A percentile compares a stretch with the other conserved stretches of the same genome.
Evolutionary conservation across 2,329 filamentous ascomycete species (phyloP).

Genomic region (Scopulariopsis brevicaulis): DNA sequence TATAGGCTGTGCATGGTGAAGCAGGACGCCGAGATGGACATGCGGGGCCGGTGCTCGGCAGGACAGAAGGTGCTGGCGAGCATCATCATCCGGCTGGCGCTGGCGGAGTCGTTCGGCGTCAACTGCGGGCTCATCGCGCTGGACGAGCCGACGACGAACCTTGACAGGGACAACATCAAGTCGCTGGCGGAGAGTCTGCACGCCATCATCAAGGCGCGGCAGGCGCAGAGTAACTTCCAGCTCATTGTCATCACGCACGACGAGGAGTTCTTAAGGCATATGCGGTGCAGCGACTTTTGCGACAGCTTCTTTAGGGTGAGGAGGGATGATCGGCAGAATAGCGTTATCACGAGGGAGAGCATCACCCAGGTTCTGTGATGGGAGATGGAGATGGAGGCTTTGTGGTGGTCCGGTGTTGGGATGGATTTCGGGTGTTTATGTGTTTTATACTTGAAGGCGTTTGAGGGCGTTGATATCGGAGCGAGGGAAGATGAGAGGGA

Average conservation of each 20-base stretch:
- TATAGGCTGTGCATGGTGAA: constrained; percentile 98
- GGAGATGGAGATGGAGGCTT: not conserved
- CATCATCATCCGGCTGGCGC: constrained; percentile 92
- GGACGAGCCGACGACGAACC: constrained; percentile 94
- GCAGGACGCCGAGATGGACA: constrained; percentile 96
- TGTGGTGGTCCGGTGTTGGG: not conserved
- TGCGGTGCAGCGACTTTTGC: constrained; percentile 88
- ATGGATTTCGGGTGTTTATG: not conserved
- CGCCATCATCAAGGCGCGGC: constrained; percentile 73
- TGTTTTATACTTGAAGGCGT: too few relatives aligned
- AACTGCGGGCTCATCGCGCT: constrained; percentile 95
- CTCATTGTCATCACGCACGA: constrained; percentile 98
- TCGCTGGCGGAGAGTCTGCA: constrained; percentile 77
- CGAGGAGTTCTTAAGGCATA: constrained; percentile 85
- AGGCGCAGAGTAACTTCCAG: constrained; percentile 89
- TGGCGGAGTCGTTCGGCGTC: constrained; percentile 92
- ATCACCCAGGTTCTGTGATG: constrained; percentile 35
- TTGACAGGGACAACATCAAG: constrained; percentile 90
- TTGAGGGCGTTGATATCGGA: not conserved
- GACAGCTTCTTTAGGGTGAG: constrained; percentile 86
- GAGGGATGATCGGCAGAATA: constrained; percentile 76
- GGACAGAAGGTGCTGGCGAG: constrained; percentile 93
- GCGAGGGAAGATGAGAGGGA: not conserved
- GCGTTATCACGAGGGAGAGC: constrained; percentile 64
- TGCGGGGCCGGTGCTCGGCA: constrained; percentile 93